These are phyloP conservation scores for Hemisphaericaspora subhashii DNA, from an alignment of 1,139 yeast species.

Conservation along the genomic window DNA sequence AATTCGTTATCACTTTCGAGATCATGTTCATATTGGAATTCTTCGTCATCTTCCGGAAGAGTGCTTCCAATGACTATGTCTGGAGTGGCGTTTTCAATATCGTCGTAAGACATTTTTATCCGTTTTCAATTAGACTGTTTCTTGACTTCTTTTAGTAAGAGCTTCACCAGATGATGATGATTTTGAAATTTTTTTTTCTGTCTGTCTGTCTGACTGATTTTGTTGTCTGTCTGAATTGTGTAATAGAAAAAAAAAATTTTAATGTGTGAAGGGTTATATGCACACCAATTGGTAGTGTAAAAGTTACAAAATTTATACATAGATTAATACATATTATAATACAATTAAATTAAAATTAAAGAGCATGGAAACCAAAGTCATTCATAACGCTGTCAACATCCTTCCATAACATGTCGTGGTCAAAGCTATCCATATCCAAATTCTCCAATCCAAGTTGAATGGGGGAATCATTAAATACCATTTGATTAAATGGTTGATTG, in stretches of 20 bases:
- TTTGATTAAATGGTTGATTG: conserved; percentile 7
- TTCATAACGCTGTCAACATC: conserved; percentile 92
- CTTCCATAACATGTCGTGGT: conserved; percentile 76
- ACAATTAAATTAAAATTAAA: conserved; percentile 3
- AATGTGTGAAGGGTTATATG: neutral
- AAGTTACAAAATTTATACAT: neutral
- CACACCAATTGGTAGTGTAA: neutral
- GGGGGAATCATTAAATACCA: conserved; percentile 31
- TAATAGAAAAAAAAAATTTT: conserved; percentile 4
- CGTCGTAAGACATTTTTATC: conserved; percentile 53
- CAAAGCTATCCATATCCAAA: conserved; percentile 35
- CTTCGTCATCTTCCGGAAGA: conserved; percentile 43
- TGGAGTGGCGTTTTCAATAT: conserved; percentile 82
- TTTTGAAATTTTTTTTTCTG: conserved; percentile 2
- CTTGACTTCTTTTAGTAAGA: neutral
- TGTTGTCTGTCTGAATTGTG: neutral
- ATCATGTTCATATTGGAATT: conserved; percentile 38
- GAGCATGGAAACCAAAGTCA: conserved; percentile 82
- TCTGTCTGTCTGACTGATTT: neutral
- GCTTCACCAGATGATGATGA: neutral
- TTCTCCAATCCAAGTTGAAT: conserved; percentile 31
- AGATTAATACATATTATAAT: conserved; percentile 6
- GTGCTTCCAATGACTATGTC: conserved; percentile 82
- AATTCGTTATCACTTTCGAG: conserved; percentile 53
- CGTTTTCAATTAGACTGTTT: neutral